phyloP scores from a whole-genome alignment of 805 yeast genomes.

The Pichia insulana region DNA sequence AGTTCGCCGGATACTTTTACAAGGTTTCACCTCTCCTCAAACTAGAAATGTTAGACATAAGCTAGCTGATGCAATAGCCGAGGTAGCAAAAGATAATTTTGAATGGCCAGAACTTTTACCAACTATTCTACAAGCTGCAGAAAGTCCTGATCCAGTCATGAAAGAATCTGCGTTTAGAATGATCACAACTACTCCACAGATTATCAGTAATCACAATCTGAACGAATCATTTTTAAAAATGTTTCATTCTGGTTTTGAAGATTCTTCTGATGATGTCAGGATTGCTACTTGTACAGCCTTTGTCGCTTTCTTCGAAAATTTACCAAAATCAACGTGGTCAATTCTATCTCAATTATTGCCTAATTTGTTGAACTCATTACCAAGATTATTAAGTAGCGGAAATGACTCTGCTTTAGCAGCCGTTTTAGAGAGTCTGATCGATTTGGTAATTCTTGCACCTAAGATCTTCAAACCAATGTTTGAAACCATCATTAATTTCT shows the following conservation, averaged over 20 bases:
- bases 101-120: constrained; percentile 78
- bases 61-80: constrained; percentile 89
- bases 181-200: constrained; percentile 72
- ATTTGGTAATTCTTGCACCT: constrained; percentile 88
- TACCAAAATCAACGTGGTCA: constrained; percentile 76
- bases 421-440: constrained; percentile 84
- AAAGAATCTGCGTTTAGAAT: constrained; percentile 91
- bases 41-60: constrained; percentile 81
- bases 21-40: constrained; percentile 65
- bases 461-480: constrained; percentile 90
- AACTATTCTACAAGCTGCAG: constrained; percentile 55
- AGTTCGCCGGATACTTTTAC: constrained; percentile 56
- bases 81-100: constrained; percentile 66
- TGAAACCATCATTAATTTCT: constrained; percentile 76
- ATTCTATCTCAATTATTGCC: constrained; percentile 74
- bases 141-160: constrained; percentile 46
- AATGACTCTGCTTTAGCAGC: constrained; percentile 76
- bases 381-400: constrained; percentile 70
- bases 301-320: constrained; percentile 75
- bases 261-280: constrained; percentile 71
- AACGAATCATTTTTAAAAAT: constrained; percentile 49
- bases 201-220: constrained; percentile 42
- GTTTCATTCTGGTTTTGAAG: constrained; percentile 75
- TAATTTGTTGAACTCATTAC: constrained; percentile 73
- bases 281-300: constrained; percentile 90